A percentile compares a stretch with the other conserved stretches of the same genome.
Evolutionary conservation across 78 protist genomes (phyloP).

Genomic region (Polysphondylium violaceum): DNA sequence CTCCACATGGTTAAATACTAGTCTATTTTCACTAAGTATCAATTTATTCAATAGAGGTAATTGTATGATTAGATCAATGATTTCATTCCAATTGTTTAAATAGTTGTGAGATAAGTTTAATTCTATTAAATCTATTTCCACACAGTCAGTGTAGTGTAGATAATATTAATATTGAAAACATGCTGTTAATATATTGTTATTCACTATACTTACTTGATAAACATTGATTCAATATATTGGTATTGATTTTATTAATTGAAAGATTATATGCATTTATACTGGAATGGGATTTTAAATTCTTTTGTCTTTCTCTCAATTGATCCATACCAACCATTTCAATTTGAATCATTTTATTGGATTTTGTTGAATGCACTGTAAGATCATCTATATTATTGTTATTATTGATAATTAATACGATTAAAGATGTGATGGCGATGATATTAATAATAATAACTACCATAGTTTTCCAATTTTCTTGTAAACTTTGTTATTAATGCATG

Average conservation of each 20-base stretch:
- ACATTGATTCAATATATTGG: background rate
- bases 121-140: slow-evolving; percentile 10
- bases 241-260: background rate
- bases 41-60: slow-evolving; percentile 8
- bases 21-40: slow-evolving; percentile 27
- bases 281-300: background rate
- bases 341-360: slow-evolving; percentile 10
- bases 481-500: background rate
- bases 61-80: slow-evolving; percentile 12
- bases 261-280: background rate
- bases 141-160: background rate
- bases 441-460: slow-evolving; percentile 12
- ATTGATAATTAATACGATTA: background rate
- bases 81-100: slow-evolving; percentile 34
- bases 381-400: slow-evolving; percentile 38
- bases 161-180: background rate
- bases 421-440: background rate
- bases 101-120: slow-evolving; percentile 29
- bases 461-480: slow-evolving; percentile 2
- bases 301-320: slow-evolving; percentile 27
- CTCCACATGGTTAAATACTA: background rate
- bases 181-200: slow-evolving; percentile 1
- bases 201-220: background rate
- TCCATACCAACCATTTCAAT: slow-evolving; percentile 74
- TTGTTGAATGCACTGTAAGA: slow-evolving; percentile 26